Base-by-base conservation (phyloP, 305 asterid species). In the Petunia hybrid region DNA sequence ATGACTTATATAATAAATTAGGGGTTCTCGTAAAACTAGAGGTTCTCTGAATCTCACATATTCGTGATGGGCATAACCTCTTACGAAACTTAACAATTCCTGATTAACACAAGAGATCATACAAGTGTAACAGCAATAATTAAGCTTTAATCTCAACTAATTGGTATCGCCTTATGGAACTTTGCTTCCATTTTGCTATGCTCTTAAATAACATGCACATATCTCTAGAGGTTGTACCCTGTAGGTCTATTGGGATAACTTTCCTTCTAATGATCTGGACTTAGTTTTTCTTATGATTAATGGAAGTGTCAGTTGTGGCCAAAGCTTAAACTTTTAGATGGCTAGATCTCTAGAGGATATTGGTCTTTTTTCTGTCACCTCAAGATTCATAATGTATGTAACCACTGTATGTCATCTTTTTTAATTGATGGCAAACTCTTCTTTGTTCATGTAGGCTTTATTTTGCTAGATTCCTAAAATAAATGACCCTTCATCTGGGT, bases 361-460 rank as follows among this genome's bases (percentile, higher is more conserved):
- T 41, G 59, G 42, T n/a, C 60, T 70, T 14, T n/a, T 13, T 16
- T 10, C 22, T 70, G 77, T 70, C 77, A 70, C 41, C 22, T 45
- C 16, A 70, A 59, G 60, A 70, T 31, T 70, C 42, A 22, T 31
- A 70, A 41, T 22, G 22, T 46, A 2, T 3, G 35, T 40, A 40
- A 13, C 14, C 40, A 16, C 35, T 38, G 48, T 40, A 8, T 73
- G 62, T 48, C 45, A 73, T 35, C 62, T 13, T 1, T 73, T 46
- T 48, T 35, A 48, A 3, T 10, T 48, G 16, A 48, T 71, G 61
- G 45, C 2, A 31, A 46, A 43, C 35, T 48, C 10, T 2, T 8
- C 6, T 2, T 48, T 71, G 13, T 71, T 48, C 43, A 48, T 35
- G 35, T 71, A 9, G 62, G 13, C 1, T 71, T 71, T 35, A 35